Conservation (phyloP, 345 rosid genomes). For the Cardamine occulta region DNA sequence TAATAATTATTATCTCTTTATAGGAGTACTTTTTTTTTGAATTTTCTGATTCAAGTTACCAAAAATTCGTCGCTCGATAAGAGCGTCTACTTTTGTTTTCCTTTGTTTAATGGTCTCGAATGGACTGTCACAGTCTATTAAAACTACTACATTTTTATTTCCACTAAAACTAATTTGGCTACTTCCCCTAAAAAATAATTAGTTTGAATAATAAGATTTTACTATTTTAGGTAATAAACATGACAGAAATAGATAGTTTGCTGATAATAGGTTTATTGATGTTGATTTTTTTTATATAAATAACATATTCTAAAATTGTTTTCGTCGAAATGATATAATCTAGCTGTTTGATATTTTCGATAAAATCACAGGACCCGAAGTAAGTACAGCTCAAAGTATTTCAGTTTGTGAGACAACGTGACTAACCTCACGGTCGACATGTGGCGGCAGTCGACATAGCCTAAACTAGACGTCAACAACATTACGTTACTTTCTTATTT, state of each 20-base stretch:
- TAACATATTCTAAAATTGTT: not conserved
- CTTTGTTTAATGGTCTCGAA: constrained; percentile 32
- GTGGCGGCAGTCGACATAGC: constrained; percentile 8
- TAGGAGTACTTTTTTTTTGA: constrained; percentile 18
- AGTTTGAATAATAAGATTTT: not conserved
- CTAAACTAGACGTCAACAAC: constrained; percentile 13
- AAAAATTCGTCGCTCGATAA: constrained; percentile 40
- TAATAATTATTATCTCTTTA: not conserved
- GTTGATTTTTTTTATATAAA: not conserved
- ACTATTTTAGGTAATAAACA: not conserved
- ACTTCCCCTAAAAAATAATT: not conserved
- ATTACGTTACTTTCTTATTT: not conserved
- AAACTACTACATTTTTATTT: constrained; percentile 14
- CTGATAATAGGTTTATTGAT: not conserved
- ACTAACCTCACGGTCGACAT: not conserved
- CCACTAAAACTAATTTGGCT: not conserved
- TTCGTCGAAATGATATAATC: not conserved
- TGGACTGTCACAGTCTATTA: constrained; percentile 33
- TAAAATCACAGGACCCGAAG: not conserved
- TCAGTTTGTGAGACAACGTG: constrained; percentile 11
- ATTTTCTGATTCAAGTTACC: constrained; percentile 38
- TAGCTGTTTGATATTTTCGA: not conserved
- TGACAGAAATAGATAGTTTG: not conserved
- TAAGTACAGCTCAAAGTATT: constrained; percentile 14
- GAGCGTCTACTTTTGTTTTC: constrained; percentile 14